Conservation (phyloP, 768 basidiomycete species). For the Mycena latifolia region DNA sequence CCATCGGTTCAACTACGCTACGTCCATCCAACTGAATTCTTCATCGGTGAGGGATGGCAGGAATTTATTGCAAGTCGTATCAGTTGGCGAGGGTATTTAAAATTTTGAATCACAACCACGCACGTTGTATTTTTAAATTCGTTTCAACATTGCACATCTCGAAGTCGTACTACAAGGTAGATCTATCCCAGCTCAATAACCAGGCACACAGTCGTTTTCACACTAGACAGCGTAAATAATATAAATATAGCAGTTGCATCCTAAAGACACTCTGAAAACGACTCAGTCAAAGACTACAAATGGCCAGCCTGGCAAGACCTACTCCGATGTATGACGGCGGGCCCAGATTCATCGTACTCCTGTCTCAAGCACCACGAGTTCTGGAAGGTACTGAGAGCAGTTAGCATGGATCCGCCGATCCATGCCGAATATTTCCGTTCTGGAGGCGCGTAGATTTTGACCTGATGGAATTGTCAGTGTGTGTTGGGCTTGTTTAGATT, state of each 20-base stretch:
- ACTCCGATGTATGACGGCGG: slow-evolving; percentile 8
- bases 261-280: not conserved
- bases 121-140: too few relatives aligned
- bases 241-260: too few relatives aligned
- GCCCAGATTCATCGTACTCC: slow-evolving; percentile 21
- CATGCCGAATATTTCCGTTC: slow-evolving; percentile 71
- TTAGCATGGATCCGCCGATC: slow-evolving; percentile 27
- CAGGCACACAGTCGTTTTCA: too few relatives aligned
- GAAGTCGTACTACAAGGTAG: too few relatives aligned
- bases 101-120: too few relatives aligned
- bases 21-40: too few relatives aligned
- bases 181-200: too few relatives aligned
- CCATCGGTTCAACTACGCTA: not conserved
- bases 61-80: too few relatives aligned
- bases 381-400: slow-evolving; percentile 10
- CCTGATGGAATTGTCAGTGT: not conserved
- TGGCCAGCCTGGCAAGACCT: not conserved
- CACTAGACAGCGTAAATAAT: too few relatives aligned
- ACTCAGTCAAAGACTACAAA: not conserved
- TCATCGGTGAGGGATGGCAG: too few relatives aligned
- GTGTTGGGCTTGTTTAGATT: not conserved
- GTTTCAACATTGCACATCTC: too few relatives aligned
- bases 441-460: slow-evolving; percentile 67
- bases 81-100: too few relatives aligned
- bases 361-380: slow-evolving; percentile 12